Evolutionary conservation across 371 early-diverging fungal genomes (phyloP).

Genomic region (Syncephalastrum monosporum): DNA sequence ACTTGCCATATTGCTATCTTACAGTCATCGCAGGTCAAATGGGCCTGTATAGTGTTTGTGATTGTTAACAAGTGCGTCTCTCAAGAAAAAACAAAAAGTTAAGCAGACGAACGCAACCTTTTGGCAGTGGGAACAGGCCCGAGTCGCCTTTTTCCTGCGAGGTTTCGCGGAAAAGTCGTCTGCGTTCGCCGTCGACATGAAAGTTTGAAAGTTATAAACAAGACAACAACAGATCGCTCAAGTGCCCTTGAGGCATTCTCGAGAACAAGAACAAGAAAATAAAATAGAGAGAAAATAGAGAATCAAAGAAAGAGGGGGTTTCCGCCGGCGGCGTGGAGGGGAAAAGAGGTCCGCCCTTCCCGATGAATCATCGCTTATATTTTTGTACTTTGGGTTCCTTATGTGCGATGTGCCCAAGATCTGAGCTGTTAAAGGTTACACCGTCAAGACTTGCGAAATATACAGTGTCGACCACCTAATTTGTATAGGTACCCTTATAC

Average conservation of each 20-base stretch:
- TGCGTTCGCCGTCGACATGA: constrained; percentile 7
- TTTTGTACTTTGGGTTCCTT: too few relatives aligned
- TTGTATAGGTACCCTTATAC: too few relatives aligned
- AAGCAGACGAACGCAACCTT: constrained; percentile 19
- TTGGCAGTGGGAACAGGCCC: constrained; percentile 49
- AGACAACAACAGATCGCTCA: too few relatives aligned
- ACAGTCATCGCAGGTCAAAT: constrained; percentile 40
- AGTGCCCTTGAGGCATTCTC: constrained; percentile 7
- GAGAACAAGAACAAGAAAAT: not conserved
- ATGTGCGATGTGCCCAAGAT: too few relatives aligned
- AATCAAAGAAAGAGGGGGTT: too few relatives aligned
- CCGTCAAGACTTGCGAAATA: too few relatives aligned
- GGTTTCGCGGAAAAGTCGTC: constrained; percentile 12
- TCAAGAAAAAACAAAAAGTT: not conserved
- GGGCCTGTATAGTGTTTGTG: constrained; percentile 18
- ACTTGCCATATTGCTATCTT: constrained; percentile 6
- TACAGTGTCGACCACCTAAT: too few relatives aligned
- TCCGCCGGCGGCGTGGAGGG: too few relatives aligned
- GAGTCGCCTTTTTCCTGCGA: constrained; percentile 25
- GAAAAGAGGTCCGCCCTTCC: too few relatives aligned
- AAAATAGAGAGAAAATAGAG: too few relatives aligned
- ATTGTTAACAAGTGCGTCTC: not conserved
- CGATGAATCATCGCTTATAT: too few relatives aligned
- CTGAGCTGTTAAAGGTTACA: too few relatives aligned
- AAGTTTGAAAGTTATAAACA: constrained; percentile 1